A percentile compares a stretch with the other conserved stretches of the same genome.
Conservation (phyloP, 2,329 filamentous ascomycete species). For the Paecilomyces fulvus region DNA sequence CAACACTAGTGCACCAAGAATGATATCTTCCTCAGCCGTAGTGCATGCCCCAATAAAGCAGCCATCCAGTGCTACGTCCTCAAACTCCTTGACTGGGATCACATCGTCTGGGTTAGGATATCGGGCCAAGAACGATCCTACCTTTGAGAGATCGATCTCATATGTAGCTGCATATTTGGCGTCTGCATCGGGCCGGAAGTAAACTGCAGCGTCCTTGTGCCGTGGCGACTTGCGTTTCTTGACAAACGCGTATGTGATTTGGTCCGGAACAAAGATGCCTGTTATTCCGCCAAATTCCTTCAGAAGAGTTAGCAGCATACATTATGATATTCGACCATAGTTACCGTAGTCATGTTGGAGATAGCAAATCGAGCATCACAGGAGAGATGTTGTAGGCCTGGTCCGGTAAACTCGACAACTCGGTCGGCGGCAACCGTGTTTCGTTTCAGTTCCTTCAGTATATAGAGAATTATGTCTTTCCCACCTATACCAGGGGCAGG, state of each 20-base stretch:
- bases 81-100: conserved; percentile 29
- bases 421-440: conserved; percentile 40
- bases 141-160: conserved; percentile 31
- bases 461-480: conserved; percentile 41
- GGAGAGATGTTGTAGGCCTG: conserved; percentile 31
- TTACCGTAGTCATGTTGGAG: conserved; percentile 37
- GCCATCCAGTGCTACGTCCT: conserved; percentile 29
- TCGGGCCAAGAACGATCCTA: conserved; percentile 31
- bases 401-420: conserved; percentile 39
- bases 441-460: conserved; percentile 36
- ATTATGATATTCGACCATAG: neutral
- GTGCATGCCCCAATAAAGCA: conserved; percentile 43
- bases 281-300: conserved; percentile 38
- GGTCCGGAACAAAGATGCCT: conserved; percentile 35
- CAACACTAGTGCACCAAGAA: conserved; percentile 36
- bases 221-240: conserved; percentile 21
- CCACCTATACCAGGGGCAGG: conserved; percentile 33
- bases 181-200: conserved; percentile 33
- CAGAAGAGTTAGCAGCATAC: too few relatives aligned
- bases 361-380: conserved; percentile 41
- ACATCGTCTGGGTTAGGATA: conserved; percentile 40
- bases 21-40: conserved; percentile 38
- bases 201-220: conserved; percentile 27
- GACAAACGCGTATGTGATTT: conserved; percentile 28
- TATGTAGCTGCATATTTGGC: conserved; percentile 30